Base-by-base conservation (phyloP, 1,284 basidiomycete species). In the Ceratobasidium papillatum region DNA sequence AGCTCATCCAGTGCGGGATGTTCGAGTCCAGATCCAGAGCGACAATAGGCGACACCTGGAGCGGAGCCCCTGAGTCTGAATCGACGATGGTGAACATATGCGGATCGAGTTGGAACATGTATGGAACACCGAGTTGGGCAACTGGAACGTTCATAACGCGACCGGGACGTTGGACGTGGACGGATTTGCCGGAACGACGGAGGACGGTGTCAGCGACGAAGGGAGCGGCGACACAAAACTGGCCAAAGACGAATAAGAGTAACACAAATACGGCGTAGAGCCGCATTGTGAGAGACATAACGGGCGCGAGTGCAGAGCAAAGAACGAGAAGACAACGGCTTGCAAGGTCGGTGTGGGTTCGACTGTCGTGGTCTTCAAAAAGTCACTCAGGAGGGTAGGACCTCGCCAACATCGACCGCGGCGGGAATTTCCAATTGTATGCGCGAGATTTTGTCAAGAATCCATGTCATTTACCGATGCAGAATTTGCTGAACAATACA, bases 401-500 rank as follows among this genome's bases (percentile, higher is more conserved):
- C 34, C 65, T 68, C 65, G 51, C 64, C 12, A 25, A 49, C 51
- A 43, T 47, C 51, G 41, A 68, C 51, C 36, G n/a, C 49, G 51
- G 30, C 22, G 65, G 34, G 11, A 56, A 56, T 54, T 56, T 51
- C 56, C 41, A 65, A 65, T 65, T 47, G n/a, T 30, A 63, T 52
- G 51, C 51, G 51, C 22, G 51, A 52, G 19, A 30, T 30, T 14
- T 36, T 34, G 72, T 5, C 51, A 34, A 34, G 27, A 51, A 64
- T 30, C 27, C 27, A 27, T 56, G 25, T 75, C 80, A 94, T 82
- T 94, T 94, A 38, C 94, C 94, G 74, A 95, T 94, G 80, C 94
- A 95, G 81, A 95, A 95, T 71, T 92, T 91, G 41, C 86, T 85
- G 80, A 96, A 96, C 43, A 96, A 87, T 43, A 87, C 87, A 75